phyloP scores from a whole-genome alignment of 2,329 filamentous ascomycete species.

The Ophiosphaerella herpotricha region DNA sequence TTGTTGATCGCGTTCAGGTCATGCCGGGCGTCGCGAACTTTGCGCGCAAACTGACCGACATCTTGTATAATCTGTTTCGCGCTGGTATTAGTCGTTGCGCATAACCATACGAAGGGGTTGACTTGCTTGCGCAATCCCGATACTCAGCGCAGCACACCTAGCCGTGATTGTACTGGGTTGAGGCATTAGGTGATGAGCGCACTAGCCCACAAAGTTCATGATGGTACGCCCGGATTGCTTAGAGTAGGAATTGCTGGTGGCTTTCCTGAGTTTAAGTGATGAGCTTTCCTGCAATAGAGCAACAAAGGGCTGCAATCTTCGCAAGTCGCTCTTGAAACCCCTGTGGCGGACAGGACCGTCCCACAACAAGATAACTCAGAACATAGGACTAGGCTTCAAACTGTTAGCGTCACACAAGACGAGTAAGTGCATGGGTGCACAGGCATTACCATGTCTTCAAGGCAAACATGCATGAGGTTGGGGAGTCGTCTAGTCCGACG shows the following conservation, averaged over 20 bases:
- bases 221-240: neutral
- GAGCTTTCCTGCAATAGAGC: neutral
- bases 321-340: slow-evolving; percentile 2
- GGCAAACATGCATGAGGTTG: no score
- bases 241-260: neutral
- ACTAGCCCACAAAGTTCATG: neutral
- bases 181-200: slow-evolving; percentile 24
- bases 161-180: slow-evolving; percentile 36
- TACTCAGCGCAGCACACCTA: slow-evolving; percentile 39
- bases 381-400: slow-evolving; percentile 3
- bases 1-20: slow-evolving; percentile 39
- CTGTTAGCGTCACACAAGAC: slow-evolving; percentile 10
- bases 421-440: neutral
- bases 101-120: slow-evolving; percentile 5
- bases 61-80: slow-evolving; percentile 32
- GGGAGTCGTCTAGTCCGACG: neutral
- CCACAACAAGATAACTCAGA: slow-evolving; percentile 1
- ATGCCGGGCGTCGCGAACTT: slow-evolving; percentile 36
- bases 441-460: slow-evolving; percentile 2
- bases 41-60: slow-evolving; percentile 36
- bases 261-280: no score
- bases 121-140: slow-evolving; percentile 37
- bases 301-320: neutral
- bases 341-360: slow-evolving; percentile 10
- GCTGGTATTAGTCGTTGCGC: slow-evolving; percentile 15